phyloP scores from a whole-genome alignment of 495 filamentous ascomycete species.

The Cercophora samala region DNA sequence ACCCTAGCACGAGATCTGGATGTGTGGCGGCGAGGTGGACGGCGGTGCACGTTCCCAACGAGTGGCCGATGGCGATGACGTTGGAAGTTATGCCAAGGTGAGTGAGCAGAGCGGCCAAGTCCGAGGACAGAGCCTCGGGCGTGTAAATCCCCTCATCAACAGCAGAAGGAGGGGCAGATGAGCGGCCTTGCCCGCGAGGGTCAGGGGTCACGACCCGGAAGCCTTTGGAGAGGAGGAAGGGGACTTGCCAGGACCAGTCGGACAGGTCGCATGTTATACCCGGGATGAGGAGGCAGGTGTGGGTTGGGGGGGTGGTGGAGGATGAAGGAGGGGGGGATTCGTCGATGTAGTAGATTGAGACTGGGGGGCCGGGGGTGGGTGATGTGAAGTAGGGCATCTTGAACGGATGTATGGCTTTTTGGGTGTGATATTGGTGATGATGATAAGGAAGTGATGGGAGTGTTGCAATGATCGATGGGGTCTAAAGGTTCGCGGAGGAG shows the following conservation, averaged over 20 bases:
- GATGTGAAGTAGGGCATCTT: conserved; percentile 15
- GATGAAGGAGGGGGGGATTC: conserved; percentile 4
- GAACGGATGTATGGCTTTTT: too few relatives aligned
- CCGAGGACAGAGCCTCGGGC: neutral
- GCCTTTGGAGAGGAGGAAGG: conserved; percentile 58
- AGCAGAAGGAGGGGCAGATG: conserved; percentile 45
- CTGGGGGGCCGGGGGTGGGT: neutral
- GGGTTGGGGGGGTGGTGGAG: conserved; percentile 44
- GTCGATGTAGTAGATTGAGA: conserved; percentile 18
- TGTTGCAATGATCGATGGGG: too few relatives aligned
- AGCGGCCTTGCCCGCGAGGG: conserved; percentile 65
- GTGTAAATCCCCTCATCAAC: neutral
- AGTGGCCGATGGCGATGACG: neutral
- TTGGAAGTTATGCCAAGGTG: neutral
- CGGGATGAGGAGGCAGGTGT: conserved; percentile 54
- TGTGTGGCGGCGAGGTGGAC: neutral
- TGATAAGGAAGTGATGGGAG: too few relatives aligned
- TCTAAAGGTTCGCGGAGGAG: too few relatives aligned
- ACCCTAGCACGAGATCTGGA: neutral
- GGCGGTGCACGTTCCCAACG: neutral
- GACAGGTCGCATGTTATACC: conserved; percentile 59
- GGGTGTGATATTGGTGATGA: too few relatives aligned
- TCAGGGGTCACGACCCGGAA: conserved; percentile 45
- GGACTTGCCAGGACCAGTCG: conserved; percentile 77
- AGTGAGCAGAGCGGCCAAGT: neutral